Evolutionary conservation across 108 stramenopile species (phyloP), one percentile per base, ranked within the genome.

Genomic region (Pseudonitzschia pungens): DNA sequence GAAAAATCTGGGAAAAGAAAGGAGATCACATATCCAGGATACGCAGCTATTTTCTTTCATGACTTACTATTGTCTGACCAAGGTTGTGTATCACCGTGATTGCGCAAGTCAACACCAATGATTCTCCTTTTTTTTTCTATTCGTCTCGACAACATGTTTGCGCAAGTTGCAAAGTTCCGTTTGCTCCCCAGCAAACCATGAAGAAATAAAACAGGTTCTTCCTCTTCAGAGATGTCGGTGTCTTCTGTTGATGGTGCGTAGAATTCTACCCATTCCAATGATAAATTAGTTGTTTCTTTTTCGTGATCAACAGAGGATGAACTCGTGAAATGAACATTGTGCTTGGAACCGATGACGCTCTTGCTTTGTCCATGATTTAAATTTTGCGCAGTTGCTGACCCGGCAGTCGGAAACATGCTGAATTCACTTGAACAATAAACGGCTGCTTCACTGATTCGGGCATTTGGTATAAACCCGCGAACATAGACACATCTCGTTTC

Each of bases 151-250:
- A 95, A 77, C 31, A 89, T 77, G 31, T 71, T 71, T 4, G 84
- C 96, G 68, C 96, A 81, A 1, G 93, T 81, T 21, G 92, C 90
- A 83, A 99, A 97, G 73, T 99, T 99, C 22, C 95, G 92, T 66
- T 91, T 90, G 66, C 86, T 86, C 27, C 98, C 98, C 48, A 99
- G 77, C 31, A 99, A 79, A 8, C 98, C 98, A 70, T 99, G 98
- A 52, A 99, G 89, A 27, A 98, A 73, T 8, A 96, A 55, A 11
- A 94, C 84, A 11, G 93, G 93, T 9, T 83, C 60, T 63, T 69
- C n/a, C 28, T 53, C 52, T 27, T 22, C 9, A 14, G 45, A 14
- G 16, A 10, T 12, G 45, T 18, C 45, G 45, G 3, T 18, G 14
- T 15, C 24, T 12, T 55, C 69, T n/a, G 36, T n/a, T 60, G 33